A percentile compares a stretch with the other conserved stretches of the same genome.
phyloP scores from a whole-genome alignment of 2,329 filamentous ascomycete genomes.

The Diaporthe eres region DNA sequence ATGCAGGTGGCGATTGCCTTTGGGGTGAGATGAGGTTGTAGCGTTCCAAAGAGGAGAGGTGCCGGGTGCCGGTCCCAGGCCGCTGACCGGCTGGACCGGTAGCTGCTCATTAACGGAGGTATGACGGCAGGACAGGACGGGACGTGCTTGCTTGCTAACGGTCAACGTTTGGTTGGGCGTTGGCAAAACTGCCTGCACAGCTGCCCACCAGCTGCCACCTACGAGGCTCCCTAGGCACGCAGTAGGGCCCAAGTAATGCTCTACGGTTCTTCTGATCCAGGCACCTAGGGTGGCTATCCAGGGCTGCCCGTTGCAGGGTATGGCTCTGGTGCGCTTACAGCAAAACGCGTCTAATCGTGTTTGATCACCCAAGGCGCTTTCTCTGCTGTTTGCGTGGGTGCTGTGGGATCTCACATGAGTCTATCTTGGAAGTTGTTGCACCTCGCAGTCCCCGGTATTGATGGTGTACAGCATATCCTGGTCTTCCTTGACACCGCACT shows the following conservation, averaged over 20 bases:
- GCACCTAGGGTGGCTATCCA: background rate
- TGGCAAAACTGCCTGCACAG: background rate
- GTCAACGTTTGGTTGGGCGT: constrained; percentile 20
- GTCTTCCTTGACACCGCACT: background rate
- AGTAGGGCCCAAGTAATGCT: background rate
- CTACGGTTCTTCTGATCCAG: background rate
- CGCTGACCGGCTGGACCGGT: constrained; percentile 11
- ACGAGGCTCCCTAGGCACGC: background rate
- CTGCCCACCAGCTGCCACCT: background rate
- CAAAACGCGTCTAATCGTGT: constrained; percentile 3
- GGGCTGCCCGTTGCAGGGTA: background rate
- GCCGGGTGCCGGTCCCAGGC: constrained; percentile 4
- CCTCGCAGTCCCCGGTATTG: background rate
- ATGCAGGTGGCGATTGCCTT: background rate
- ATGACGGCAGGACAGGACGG: background rate
- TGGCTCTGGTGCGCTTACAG: background rate
- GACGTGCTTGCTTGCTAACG: constrained; percentile 3
- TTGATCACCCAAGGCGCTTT: background rate
- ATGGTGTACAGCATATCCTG: background rate
- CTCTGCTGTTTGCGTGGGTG: background rate
- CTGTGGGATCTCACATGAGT: background rate
- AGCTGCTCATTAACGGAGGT: background rate
- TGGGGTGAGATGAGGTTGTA: background rate
- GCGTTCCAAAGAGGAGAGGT: background rate
- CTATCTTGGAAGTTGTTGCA: background rate